Evolutionary conservation across 495 filamentous ascomycete species (phyloP), one percentile per base, ranked within the genome.

Genomic region (Wilcoxina mikolae): DNA sequence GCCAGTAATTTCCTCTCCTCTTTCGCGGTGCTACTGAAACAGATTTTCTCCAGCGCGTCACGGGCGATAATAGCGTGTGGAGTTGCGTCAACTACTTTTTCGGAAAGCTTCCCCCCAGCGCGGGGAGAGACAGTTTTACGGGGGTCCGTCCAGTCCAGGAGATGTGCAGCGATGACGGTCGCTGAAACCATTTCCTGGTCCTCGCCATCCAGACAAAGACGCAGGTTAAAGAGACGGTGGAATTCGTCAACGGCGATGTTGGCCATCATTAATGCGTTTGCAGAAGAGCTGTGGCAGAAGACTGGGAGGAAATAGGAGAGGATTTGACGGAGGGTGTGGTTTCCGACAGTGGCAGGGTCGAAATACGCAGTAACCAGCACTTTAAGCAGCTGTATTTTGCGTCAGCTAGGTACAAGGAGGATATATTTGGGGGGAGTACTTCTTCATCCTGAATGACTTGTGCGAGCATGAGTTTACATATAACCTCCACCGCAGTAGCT

Each of bases 111-210:
- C 79, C 9, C 79, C 77, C 2, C 65, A 59, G 12, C 74, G 60
- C 10, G 74, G 62, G 29, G 73, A 71, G 39, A 80, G 0, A 81
- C 77, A 49, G 91, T 83, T 62, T 89, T 84, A 18, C 93, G 75
- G 52, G 89, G 86, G 68, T 98, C 91, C 3, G 91, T 96, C 91
- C 91, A 98, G 65, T 98, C 91, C 1, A 87, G 76, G 1, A 98
- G 68, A 69, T 91, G 87, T 2, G 80, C 82, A 25, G 81, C 77
- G 28, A 95, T 83, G 26, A 81, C 76, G 7, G 69, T 71, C 59
- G 91, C 76, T 24, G 81, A 76, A 1, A 91, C 81, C 76, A 91
- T 94, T 45, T 84, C 3, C 63, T 72, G 66, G 11, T 73, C 69
- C 44, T 72, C 69, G 54, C 71, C 69, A 47, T 76, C 74, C 76